phyloP scores from a whole-genome alignment of 257 asterid species.

The Solanum pimpinellifolium region DNA sequence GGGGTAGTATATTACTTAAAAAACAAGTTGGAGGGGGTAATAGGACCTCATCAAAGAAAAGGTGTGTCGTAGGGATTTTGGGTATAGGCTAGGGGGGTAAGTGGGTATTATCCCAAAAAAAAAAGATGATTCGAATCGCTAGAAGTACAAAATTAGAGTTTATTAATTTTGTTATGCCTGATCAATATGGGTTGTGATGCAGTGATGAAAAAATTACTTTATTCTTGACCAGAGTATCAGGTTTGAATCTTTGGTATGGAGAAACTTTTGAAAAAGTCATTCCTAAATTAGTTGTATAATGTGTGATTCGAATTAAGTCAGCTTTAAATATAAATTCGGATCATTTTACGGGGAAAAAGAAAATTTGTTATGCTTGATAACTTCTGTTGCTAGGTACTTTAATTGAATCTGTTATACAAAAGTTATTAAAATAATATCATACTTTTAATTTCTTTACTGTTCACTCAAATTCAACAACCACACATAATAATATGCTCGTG shows the following conservation, averaged over 20 bases:
- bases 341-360: fast-evolving
- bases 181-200: background rate
- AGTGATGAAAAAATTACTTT: too few relatives aligned
- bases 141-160: background rate
- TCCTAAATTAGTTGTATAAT: fast-evolving
- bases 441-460: background rate
- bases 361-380: background rate
- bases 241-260: too few relatives aligned
- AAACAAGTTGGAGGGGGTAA: too few relatives aligned
- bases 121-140: background rate
- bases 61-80: too few relatives aligned
- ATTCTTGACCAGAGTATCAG: background rate
- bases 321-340: background rate
- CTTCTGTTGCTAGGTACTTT: background rate
- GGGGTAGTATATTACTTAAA: too few relatives aligned
- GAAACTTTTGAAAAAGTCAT: background rate
- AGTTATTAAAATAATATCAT: background rate
- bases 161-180: background rate
- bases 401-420: background rate
- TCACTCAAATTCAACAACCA: background rate
- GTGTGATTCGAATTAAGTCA: background rate
- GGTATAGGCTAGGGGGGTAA: too few relatives aligned
- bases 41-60: too few relatives aligned
- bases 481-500: background rate
- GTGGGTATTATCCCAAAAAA: too few relatives aligned